Conservation (phyloP, 2,329 filamentous ascomycete species). For the Delphinella strobiligena region DNA sequence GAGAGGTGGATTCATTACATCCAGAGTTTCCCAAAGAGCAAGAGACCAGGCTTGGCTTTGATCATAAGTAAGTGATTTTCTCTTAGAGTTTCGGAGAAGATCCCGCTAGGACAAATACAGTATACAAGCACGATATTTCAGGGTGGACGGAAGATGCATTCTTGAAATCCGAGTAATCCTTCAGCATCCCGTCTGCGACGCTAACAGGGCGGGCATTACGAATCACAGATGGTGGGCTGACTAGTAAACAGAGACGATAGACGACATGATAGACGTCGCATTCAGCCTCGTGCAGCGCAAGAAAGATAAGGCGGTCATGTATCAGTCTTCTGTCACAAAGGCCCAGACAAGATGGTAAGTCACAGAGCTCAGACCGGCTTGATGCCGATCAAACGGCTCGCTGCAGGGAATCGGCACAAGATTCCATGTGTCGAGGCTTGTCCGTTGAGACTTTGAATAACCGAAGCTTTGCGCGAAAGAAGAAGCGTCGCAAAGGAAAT, state of each 20-base stretch:
- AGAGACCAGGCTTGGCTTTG: conserved; percentile 47
- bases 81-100: neutral
- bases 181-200: too few relatives aligned
- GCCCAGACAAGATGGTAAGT: conserved; percentile 52
- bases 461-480: too few relatives aligned
- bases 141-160: neutral
- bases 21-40: conserved; percentile 43
- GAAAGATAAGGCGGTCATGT: conserved; percentile 30
- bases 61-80: conserved; percentile 40
- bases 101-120: neutral
- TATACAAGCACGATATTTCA: neutral
- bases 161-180: too few relatives aligned
- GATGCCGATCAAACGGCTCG: neutral
- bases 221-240: neutral
- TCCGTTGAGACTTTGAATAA: too few relatives aligned
- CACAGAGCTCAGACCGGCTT: neutral
- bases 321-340: conserved; percentile 48
- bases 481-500: too few relatives aligned
- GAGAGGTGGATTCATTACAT: conserved; percentile 57
- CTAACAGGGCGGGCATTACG: too few relatives aligned
- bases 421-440: too few relatives aligned
- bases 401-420: too few relatives aligned
- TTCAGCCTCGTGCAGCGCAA: conserved; percentile 49
- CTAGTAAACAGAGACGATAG: conserved; percentile 44
- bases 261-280: conserved; percentile 53